These are phyloP conservation scores for Dalbergia cultrata DNA, from an alignment of 306 rosid species.

Conservation along the genomic window DNA sequence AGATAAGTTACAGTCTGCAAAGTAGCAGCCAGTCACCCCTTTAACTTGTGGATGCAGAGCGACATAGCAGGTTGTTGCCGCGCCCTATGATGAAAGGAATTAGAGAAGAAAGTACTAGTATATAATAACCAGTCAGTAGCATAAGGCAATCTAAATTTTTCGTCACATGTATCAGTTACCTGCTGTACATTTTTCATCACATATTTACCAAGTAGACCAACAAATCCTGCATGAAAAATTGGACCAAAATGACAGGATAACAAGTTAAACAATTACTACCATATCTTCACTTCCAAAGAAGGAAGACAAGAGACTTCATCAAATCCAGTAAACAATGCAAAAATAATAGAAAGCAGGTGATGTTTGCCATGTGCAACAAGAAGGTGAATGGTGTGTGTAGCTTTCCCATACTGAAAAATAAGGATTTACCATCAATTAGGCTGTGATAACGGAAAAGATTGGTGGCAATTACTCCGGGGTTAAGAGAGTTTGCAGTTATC, in stretches of 20 bases:
- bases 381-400: conserved; percentile 1
- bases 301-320: background rate
- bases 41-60: conserved; percentile 67
- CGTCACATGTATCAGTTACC: conserved; percentile 33
- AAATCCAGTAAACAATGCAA: conserved; percentile 2
- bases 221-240: conserved; percentile 45
- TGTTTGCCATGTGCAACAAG: background rate
- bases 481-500: conserved; percentile 65
- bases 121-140: background rate
- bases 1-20: conserved; percentile 56
- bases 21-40: conserved; percentile 61
- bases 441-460: conserved; percentile 59
- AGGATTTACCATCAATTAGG: conserved; percentile 53
- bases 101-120: background rate
- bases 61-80: conserved; percentile 71
- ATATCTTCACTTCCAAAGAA: background rate
- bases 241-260: no score
- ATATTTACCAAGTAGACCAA: conserved; percentile 52
- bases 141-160: background rate
- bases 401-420: background rate
- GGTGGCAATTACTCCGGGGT: conserved; percentile 67
- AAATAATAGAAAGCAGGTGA: background rate
- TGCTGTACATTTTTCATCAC: conserved; percentile 49
- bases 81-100: conserved; percentile 56
- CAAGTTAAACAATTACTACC: no score